Evolutionary conservation across 1,139 yeast genomes (phyloP).

Genomic region (Hansenula lynferdii): DNA sequence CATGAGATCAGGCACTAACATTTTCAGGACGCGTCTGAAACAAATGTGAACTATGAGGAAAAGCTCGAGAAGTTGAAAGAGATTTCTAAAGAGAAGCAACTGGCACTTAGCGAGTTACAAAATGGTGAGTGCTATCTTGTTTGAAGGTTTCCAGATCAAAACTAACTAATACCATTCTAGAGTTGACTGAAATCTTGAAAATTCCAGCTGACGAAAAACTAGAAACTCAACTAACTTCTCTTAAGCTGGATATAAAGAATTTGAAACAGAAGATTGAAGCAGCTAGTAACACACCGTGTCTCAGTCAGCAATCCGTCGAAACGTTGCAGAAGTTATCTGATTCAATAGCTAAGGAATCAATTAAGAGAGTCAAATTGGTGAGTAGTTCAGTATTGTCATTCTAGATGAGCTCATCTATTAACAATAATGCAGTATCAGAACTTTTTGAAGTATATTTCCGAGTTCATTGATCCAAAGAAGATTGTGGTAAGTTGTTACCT

Average conservation of each 20-base stretch:
- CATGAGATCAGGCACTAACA: not conserved
- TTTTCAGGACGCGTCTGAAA: not conserved
- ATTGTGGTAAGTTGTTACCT: conserved; percentile 14
- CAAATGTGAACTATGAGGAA: conserved; percentile 1
- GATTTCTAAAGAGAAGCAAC: conserved; percentile 1
- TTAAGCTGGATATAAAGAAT: conserved; percentile 10
- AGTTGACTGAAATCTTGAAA: conserved; percentile 5
- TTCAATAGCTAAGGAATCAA: conserved; percentile 8
- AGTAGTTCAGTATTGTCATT: not conserved
- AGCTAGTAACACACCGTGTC: conserved; percentile 7
- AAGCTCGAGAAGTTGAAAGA: conserved; percentile 4
- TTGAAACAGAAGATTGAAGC: conserved; percentile 8
- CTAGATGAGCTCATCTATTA: not conserved
- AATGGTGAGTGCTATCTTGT: conserved; percentile 5
- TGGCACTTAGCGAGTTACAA: conserved; percentile 2
- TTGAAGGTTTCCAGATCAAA: not conserved
- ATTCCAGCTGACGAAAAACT: conserved; percentile 14
- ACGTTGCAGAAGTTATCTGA: conserved; percentile 3
- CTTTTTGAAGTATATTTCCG: conserved; percentile 15
- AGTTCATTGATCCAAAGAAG: conserved; percentile 14
- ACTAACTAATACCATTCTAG: conserved; percentile 1
- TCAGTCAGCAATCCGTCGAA: conserved; percentile 9
- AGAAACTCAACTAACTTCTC: conserved; percentile 9
- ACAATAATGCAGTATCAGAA: conserved; percentile 8
- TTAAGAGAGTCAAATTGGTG: conserved; percentile 12